Evolutionary conservation across 805 yeast species (phyloP), one percentile per base, ranked within the genome.

Genomic region (Zygosaccharomyces gambellarensis): DNA sequence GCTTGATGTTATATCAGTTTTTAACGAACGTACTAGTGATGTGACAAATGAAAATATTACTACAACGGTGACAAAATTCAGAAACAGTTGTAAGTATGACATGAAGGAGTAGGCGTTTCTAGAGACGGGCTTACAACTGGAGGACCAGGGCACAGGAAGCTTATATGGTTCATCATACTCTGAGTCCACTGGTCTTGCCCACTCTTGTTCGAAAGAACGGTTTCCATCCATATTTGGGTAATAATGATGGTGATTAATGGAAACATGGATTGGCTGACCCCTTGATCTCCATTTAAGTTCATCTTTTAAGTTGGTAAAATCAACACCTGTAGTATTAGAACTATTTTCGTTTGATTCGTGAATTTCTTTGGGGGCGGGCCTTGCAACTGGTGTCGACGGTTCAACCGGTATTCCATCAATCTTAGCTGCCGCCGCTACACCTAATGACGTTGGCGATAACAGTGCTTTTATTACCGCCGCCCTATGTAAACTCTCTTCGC

Each of bases 131-230:
- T 69, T 60, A 3, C 82, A 77, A 5, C 65, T 58, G 5, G 70
- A 49, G 5, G 79, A 76, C 87, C 87, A 82, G 0, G 87, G 86
- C 2, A 70, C 69, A 1, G 88, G 88, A 29, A 83, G 67, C 1
- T 58, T 47, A 2, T 55, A 45, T n/a, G 51, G 41, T 28, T 56
- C 77, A 78, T 43, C 51, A 8, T 41, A 43, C 11, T 43, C 50
- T 22, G 42, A 38, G 11, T 43, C 48, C 17, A 39, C 28, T 6
- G 43, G 29, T 30, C 29, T 21, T 19, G 30, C 22, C 28, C 42
- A 22, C 22, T 47, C 36, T 12, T 31, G 27, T 21, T 49, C 23
- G 57, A 59, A 2, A 64, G 59, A 5, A 63, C 65, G 30, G 49
- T 50, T 36, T 50, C 48, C 4, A 43, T 23, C 31, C 7, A 47